These are phyloP conservation scores for Leccinum aurantiacum DNA, from an alignment of 768 basidiomycete genomes.

Conservation along the genomic window DNA sequence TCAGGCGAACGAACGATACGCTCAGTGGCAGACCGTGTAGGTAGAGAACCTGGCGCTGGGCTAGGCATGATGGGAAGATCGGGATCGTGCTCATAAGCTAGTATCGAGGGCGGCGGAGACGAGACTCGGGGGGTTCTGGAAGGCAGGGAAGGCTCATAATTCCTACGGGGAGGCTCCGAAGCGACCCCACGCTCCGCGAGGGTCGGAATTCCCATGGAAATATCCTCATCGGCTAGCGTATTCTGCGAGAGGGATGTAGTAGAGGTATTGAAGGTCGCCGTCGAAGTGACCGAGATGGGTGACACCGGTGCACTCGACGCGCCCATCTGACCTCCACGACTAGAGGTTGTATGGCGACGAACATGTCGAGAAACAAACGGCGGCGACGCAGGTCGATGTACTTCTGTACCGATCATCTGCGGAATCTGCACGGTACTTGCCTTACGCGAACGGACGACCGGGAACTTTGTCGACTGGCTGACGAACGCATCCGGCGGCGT, in stretches of 20 bases:
- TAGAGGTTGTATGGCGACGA: slow-evolving; percentile 35
- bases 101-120: slow-evolving; percentile 22
- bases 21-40: slow-evolving; percentile 33
- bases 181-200: slow-evolving; percentile 21
- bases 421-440: slow-evolving; percentile 27
- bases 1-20: slow-evolving; percentile 33
- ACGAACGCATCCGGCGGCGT: slow-evolving; percentile 16
- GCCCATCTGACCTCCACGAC: slow-evolving; percentile 29
- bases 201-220: slow-evolving; percentile 14
- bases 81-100: slow-evolving; percentile 30
- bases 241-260: slow-evolving; percentile 20
- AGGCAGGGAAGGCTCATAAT: slow-evolving; percentile 12
- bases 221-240: slow-evolving; percentile 20
- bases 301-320: slow-evolving; percentile 35
- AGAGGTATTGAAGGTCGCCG: slow-evolving; percentile 28
- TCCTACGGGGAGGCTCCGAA: slow-evolving; percentile 26
- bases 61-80: slow-evolving; percentile 25
- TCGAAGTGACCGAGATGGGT: slow-evolving; percentile 29
- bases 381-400: slow-evolving; percentile 32
- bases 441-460: slow-evolving; percentile 24
- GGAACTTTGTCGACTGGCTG: slow-evolving; percentile 8
- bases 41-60: slow-evolving; percentile 19
- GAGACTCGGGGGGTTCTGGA: slow-evolving; percentile 26
- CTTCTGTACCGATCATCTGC: slow-evolving; percentile 14
- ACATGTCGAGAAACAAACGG: slow-evolving; percentile 34